phyloP scores from a whole-genome alignment of 1,139 yeast species.

The Saccharomycopsis crataegensis region DNA sequence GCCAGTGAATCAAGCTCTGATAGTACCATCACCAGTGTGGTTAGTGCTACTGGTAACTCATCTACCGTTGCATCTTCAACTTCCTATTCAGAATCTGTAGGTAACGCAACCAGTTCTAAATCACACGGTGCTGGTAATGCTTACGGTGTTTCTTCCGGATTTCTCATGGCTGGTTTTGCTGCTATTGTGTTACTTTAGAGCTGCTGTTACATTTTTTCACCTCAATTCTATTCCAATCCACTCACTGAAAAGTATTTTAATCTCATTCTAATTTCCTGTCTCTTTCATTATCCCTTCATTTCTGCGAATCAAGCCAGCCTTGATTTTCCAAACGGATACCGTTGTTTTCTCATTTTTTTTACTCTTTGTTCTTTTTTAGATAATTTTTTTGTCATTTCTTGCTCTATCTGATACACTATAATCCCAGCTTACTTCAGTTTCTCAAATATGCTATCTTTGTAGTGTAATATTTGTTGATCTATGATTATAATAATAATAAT shows the following conservation, averaged over 20 bases:
- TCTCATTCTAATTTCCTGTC: too few species aligned
- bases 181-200: conserved; percentile 4
- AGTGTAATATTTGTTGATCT: too few species aligned
- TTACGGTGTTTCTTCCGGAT: conserved; percentile 5
- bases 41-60: background rate
- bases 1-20: background rate
- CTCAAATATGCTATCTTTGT: too few species aligned
- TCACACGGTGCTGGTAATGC: background rate
- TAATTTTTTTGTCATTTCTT: too few species aligned
- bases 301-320: too few species aligned
- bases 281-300: too few species aligned
- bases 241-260: background rate
- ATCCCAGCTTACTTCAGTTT: too few species aligned
- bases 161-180: conserved; percentile 14
- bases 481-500: too few species aligned
- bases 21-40: background rate
- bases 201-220: background rate
- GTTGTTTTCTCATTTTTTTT: too few species aligned
- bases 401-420: too few species aligned
- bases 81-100: background rate
- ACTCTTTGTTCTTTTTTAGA: background rate
- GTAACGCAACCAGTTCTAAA: background rate
- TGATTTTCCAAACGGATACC: too few species aligned
- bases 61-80: conserved; percentile 2
- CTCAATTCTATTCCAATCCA: background rate